Evolutionary conservation across 2,329 filamentous ascomycete species (phyloP).

Genomic region (Aspergillus tanneri): DNA sequence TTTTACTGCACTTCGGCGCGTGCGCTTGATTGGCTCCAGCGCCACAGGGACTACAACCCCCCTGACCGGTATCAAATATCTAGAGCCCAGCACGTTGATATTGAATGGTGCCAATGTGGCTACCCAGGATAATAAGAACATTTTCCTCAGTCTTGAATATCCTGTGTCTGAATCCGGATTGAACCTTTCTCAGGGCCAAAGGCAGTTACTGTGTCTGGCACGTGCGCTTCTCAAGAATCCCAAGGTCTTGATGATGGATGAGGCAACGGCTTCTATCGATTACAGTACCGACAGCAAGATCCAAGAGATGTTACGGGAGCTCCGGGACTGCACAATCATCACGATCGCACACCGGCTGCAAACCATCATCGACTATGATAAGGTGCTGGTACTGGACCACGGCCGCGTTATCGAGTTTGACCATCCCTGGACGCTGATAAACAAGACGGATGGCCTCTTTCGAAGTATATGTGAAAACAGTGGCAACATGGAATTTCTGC

Average conservation of each 20-base stretch:
- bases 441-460: slow-evolving; percentile 66
- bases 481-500: slow-evolving; percentile 60
- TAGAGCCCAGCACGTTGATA: slow-evolving; percentile 18
- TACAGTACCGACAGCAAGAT: slow-evolving; percentile 95
- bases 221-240: slow-evolving; percentile 88
- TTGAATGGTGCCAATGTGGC: slow-evolving; percentile 21
- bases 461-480: slow-evolving; percentile 68
- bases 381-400: slow-evolving; percentile 90
- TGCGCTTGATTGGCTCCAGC: slow-evolving; percentile 70
- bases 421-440: slow-evolving; percentile 81
- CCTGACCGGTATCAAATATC: slow-evolving; percentile 28
- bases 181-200: slow-evolving; percentile 93
- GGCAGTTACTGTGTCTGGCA: slow-evolving; percentile 89
- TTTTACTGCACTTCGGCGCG: slow-evolving; percentile 78
- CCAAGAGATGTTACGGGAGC: slow-evolving; percentile 90
- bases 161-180: slow-evolving; percentile 84
- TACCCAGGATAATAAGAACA: slow-evolving; percentile 77
- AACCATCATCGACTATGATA: slow-evolving; percentile 98
- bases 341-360: slow-evolving; percentile 95
- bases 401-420: slow-evolving; percentile 84
- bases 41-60: slow-evolving; percentile 39
- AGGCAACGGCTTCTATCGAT: slow-evolving; percentile 96
- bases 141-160: slow-evolving; percentile 84
- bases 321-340: slow-evolving; percentile 83
- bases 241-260: slow-evolving; percentile 97